Evolutionary conservation across 225 moss, liverwort and hornwort genomes (phyloP).

Genomic region (Pseudisothecium myosuroides): DNA sequence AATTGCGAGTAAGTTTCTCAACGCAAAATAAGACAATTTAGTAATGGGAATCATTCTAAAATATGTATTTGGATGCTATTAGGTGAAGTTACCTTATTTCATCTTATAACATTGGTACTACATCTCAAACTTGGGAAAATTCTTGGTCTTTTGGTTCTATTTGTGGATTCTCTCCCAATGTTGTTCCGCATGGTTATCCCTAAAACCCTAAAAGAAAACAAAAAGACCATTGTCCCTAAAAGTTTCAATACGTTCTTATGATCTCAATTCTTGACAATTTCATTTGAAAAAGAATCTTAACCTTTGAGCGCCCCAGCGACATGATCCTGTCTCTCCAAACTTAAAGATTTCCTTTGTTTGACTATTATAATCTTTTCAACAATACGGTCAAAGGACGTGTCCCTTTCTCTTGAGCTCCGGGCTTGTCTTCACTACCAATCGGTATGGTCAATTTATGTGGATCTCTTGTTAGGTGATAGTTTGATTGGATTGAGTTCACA

Average conservation of each 20-base stretch:
- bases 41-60: neutral
- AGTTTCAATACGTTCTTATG: rapidly evolving
- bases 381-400: too few relatives aligned
- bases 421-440: too few relatives aligned
- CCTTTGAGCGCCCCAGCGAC: too few relatives aligned
- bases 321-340: too few relatives aligned
- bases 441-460: too few relatives aligned
- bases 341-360: too few relatives aligned
- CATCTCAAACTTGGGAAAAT: neutral
- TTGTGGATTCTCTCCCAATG: too few relatives aligned
- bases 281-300: neutral
- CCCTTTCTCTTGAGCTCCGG: too few relatives aligned
- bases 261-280: neutral
- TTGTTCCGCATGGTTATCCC: neutral
- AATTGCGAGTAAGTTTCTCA: neutral
- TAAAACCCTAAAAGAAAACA: rapidly evolving
- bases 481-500: too few relatives aligned
- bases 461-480: too few relatives aligned
- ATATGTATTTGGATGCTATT: neutral
- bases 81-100: neutral
- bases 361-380: too few relatives aligned
- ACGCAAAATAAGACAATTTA: neutral
- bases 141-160: neutral
- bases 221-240: neutral
- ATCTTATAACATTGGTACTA: neutral